Evolutionary conservation across 2,329 filamentous ascomycete genomes (phyloP).

Genomic region (Ophioceras dolichostomum): DNA sequence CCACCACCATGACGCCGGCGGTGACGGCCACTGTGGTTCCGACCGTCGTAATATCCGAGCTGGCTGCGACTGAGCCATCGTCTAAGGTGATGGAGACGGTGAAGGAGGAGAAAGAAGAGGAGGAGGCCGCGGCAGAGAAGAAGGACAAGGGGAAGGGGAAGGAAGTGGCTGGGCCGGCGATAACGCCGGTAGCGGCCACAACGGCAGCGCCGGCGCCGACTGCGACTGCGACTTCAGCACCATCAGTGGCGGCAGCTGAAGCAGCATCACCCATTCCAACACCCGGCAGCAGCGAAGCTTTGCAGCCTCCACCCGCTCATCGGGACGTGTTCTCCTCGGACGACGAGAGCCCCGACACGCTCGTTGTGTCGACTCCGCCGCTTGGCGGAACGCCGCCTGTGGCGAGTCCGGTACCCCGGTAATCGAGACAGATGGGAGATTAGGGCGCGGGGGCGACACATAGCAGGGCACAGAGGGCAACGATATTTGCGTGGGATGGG

Average conservation of each 20-base stretch:
- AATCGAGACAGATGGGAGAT: no score
- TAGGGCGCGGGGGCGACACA: no score
- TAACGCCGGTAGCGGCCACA: no score
- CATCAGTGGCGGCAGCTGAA: background rate
- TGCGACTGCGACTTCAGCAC: background rate
- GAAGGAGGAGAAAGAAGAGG: background rate
- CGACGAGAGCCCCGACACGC: slow-evolving; percentile 12
- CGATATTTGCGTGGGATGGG: no score
- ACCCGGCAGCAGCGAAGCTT: background rate
- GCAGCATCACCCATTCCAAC: background rate
- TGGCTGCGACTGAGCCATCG: slow-evolving; percentile 4
- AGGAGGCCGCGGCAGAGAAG: background rate
- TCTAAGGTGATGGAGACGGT: background rate
- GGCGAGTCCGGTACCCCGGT: background rate
- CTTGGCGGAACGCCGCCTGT: slow-evolving; percentile 6
- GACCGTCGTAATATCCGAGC: slow-evolving; percentile 4
- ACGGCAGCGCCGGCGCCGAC: background rate
- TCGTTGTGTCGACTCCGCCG: slow-evolving; percentile 11
- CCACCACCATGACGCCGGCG: no score
- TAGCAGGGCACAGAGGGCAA: no score
- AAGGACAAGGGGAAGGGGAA: background rate
- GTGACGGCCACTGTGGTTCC: background rate
- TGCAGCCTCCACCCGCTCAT: slow-evolving; percentile 1
- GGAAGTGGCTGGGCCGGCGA: background rate
- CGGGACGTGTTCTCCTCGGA: slow-evolving; percentile 3